A percentile compares a stretch with the other conserved stretches of the same genome.
These are phyloP conservation scores for Leishmania guyanensis DNA, from an alignment of 208 protist genomes.

Conservation along the genomic window DNA sequence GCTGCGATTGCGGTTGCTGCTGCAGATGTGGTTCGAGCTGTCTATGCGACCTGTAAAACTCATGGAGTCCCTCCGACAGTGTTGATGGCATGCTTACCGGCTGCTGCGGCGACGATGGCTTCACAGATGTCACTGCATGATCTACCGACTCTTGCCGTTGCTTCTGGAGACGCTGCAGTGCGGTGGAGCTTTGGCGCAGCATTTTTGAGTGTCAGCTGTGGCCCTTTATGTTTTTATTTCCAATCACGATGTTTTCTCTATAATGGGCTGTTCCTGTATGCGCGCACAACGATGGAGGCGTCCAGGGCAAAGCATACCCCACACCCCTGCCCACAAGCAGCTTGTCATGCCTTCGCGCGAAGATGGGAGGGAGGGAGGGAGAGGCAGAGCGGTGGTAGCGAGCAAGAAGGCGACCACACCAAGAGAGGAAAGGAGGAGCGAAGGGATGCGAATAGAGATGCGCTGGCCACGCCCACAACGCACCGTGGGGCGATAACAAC, in stretches of 20 bases:
- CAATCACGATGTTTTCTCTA: neutral
- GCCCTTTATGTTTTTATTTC: neutral
- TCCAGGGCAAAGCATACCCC: neutral
- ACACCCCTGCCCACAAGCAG: neutral
- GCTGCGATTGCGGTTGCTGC: neutral
- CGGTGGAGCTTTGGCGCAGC: neutral
- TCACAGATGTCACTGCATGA: neutral
- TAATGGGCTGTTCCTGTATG: conserved; percentile 1
- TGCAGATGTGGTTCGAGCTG: neutral
- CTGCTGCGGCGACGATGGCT: neutral
- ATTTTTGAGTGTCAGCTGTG: neutral
- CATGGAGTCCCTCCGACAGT: neutral
- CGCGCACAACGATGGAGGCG: neutral
- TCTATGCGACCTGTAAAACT: neutral
- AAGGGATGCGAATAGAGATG: neutral
- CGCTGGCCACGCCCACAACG: neutral
- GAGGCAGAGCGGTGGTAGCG: neutral
- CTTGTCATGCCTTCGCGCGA: neutral
- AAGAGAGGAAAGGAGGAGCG: neutral
- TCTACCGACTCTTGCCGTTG: neutral
- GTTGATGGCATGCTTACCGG: neutral
- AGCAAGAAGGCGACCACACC: neutral
- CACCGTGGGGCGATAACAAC: neutral
- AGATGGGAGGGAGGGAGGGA: neutral
- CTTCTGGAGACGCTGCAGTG: neutral